phyloP scores from a whole-genome alignment of 2,329 filamentous ascomycete species.

The Ophiostoma sp. region DNA sequence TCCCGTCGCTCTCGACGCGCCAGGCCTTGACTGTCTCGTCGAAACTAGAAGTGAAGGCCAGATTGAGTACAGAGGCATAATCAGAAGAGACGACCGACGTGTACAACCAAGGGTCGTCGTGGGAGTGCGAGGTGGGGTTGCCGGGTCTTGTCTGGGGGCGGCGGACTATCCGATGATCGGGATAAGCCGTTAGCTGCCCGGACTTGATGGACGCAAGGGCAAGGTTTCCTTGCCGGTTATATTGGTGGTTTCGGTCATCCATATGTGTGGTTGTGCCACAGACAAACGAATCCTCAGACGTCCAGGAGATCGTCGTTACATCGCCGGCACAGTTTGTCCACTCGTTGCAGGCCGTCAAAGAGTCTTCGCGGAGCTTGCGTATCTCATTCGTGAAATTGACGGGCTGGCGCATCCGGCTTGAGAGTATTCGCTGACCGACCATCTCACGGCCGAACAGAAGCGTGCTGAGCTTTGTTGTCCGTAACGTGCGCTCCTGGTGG shows the following conservation, averaged over 20 bases:
- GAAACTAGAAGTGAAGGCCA: constrained; percentile 56
- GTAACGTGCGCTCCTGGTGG: constrained; percentile 27
- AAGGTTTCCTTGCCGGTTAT: constrained; percentile 60
- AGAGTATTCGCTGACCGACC: constrained; percentile 36
- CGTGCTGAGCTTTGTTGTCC: constrained; percentile 35
- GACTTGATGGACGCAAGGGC: constrained; percentile 46
- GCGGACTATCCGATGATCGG: constrained; percentile 53
- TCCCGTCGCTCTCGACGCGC: constrained; percentile 36
- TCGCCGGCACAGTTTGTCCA: constrained; percentile 60
- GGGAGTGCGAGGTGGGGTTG: constrained; percentile 46
- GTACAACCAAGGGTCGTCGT: constrained; percentile 59
- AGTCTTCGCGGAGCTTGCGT: constrained; percentile 46
- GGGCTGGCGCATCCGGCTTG: constrained; percentile 36
- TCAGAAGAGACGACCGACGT: constrained; percentile 59
- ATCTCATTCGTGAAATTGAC: constrained; percentile 44
- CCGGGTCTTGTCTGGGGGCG: constrained; percentile 38
- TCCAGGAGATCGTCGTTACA: constrained; percentile 54
- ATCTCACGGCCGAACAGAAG: constrained; percentile 48
- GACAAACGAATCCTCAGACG: constrained; percentile 49
- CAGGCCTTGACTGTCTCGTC: constrained; percentile 58
- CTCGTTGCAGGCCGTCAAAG: constrained; percentile 45
- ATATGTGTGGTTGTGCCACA: constrained; percentile 59
- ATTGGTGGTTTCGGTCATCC: constrained; percentile 58
- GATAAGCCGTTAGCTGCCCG: constrained; percentile 45
- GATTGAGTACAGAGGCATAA: constrained; percentile 42